Percentiles rank a stretch among this genome's conserved stretches.
Conservation (phyloP, 1,284 basidiomycete species). For the Melampsora americana region DNA sequence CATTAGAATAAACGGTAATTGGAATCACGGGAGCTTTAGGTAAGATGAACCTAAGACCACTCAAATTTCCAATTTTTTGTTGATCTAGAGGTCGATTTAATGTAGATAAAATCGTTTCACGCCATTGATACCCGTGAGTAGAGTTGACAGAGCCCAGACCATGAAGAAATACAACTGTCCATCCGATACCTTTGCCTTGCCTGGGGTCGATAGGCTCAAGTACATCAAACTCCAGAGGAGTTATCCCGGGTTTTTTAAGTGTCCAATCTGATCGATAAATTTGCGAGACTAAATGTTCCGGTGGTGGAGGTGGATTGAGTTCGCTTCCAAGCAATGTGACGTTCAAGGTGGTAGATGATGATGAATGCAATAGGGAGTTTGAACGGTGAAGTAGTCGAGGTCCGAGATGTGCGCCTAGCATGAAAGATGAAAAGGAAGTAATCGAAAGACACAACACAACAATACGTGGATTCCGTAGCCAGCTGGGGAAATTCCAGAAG, state of each 20-base stretch:
- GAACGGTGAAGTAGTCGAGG: too few species aligned
- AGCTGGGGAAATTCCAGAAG: too few species aligned
- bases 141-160: conserved; percentile 21
- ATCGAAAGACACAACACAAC: too few species aligned
- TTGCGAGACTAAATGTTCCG: background rate
- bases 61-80: conserved; percentile 13
- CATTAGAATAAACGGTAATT: conserved; percentile 17
- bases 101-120: conserved; percentile 12
- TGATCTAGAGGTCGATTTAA: background rate
- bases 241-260: background rate
- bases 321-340: background rate
- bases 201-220: conserved; percentile 8
- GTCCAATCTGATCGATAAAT: conserved; percentile 20
- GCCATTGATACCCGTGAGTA: conserved; percentile 27
- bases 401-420: too few species aligned
- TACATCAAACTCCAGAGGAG: conserved; percentile 19
- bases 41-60: conserved; percentile 20
- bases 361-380: too few species aligned
- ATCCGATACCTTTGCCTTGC: conserved; percentile 20
- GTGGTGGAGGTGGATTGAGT: conserved; percentile 14
- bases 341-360: too few species aligned
- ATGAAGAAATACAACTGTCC: conserved; percentile 21
- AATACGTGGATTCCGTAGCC: too few species aligned
- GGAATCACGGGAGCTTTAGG: conserved; percentile 22
- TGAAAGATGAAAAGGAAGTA: too few species aligned